Conservation (phyloP, 2,329 filamentous ascomycete species). For the Hymenoscyphus infarciens region DNA sequence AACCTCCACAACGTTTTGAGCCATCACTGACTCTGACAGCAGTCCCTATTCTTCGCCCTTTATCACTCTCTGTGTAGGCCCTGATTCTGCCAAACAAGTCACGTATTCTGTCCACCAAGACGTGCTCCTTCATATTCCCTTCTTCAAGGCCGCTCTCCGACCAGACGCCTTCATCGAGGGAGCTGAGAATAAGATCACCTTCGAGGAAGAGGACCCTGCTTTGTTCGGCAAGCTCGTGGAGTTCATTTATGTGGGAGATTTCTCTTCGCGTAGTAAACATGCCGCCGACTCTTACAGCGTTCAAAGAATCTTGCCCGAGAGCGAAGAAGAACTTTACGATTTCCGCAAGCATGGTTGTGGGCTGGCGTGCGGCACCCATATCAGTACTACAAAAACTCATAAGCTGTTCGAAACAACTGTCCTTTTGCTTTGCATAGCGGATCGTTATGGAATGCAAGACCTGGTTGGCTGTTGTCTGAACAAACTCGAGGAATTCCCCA, state of each 20-base stretch:
- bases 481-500: not conserved
- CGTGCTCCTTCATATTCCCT: not conserved
- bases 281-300: too few species aligned
- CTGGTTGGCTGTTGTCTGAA: not conserved
- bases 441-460: not conserved
- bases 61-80: not conserved
- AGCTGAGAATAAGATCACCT: not conserved
- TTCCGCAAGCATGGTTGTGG: not conserved
- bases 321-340: not conserved
- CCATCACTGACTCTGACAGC: not conserved
- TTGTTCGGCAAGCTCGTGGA: not conserved
- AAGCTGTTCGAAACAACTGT: not conserved
- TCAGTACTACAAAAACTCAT: not conserved
- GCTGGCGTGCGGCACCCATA: not conserved
- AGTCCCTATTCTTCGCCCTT: not conserved
- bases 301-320: too few species aligned
- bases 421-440: not conserved
- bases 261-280: too few species aligned
- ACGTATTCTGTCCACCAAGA: not conserved
- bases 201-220: not conserved
- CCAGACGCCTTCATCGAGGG: not conserved
- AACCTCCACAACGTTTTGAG: not conserved
- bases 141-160: constrained; percentile 5
- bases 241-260: constrained; percentile 5
- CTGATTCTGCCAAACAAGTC: not conserved